These are phyloP conservation scores for Globisporangium splendens DNA, from an alignment of 352 stramenopile genomes.

Conservation along the genomic window DNA sequence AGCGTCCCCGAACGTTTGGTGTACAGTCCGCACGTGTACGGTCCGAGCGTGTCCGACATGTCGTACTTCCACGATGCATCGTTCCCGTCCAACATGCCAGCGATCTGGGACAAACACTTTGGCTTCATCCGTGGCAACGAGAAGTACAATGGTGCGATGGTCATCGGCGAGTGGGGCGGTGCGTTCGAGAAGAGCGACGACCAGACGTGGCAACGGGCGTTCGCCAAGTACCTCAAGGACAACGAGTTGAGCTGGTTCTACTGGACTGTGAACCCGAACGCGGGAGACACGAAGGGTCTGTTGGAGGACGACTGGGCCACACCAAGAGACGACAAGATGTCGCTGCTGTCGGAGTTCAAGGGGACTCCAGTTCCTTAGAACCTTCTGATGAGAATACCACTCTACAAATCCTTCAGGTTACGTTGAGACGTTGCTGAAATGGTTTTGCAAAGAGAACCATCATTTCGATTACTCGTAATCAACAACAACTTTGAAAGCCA, in stretches of 20 bases:
- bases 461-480: too few relatives aligned
- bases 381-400: neutral
- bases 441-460: neutral
- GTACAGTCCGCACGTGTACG: slow-evolving; percentile 18
- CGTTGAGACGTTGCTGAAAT: neutral
- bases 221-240: slow-evolving; percentile 14
- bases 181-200: slow-evolving; percentile 4
- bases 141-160: slow-evolving; percentile 5
- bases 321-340: neutral
- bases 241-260: slow-evolving; percentile 17
- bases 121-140: slow-evolving; percentile 11
- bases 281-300: neutral
- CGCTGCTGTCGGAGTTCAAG: neutral
- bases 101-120: slow-evolving; percentile 23
- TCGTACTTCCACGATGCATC: neutral
- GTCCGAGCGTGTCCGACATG: slow-evolving; percentile 6
- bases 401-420: neutral
- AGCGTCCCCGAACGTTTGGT: slow-evolving; percentile 11
- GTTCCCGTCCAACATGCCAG: slow-evolving; percentile 18
- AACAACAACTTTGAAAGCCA: too few relatives aligned
- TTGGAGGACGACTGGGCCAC: neutral
- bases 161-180: slow-evolving; percentile 23
- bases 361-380: neutral
- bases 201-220: slow-evolving; percentile 12
- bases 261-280: slow-evolving; percentile 22